A percentile compares a stretch with the other conserved stretches of the same genome.
Conservation (phyloP, 768 basidiomycete genomes). For the Lactifluus rugatus region DNA sequence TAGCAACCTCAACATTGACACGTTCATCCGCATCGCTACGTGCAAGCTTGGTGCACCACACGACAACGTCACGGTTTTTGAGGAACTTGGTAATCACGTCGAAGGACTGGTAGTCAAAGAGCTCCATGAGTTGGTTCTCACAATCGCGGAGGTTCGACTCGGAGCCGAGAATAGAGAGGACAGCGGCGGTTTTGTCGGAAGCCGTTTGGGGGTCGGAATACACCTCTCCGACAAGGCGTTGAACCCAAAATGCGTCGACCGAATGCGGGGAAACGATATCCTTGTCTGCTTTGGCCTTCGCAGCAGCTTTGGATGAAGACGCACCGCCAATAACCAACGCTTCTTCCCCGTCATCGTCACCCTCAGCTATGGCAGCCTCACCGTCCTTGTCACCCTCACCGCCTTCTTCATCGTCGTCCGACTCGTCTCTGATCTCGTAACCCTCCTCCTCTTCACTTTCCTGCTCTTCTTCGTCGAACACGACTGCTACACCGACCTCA, state of each 20-base stretch:
- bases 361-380: conserved; percentile 36
- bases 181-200: conserved; percentile 79
- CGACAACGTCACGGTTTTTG: conserved; percentile 91
- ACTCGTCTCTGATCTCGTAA: conserved; percentile 77
- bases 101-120: conserved; percentile 91
- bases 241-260: conserved; percentile 98
- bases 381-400: conserved; percentile 38
- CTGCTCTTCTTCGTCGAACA: conserved; percentile 95
- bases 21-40: conserved; percentile 81
- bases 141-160: conserved; percentile 84
- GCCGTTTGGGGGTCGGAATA: conserved; percentile 94
- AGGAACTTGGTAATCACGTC: conserved; percentile 83
- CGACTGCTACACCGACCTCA: conserved; percentile 93
- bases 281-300: conserved; percentile 52
- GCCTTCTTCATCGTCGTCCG: conserved; percentile 63
- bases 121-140: conserved; percentile 93
- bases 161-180: conserved; percentile 76
- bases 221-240: conserved; percentile 82
- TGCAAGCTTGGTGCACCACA: conserved; percentile 97
- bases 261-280: conserved; percentile 81
- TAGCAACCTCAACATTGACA: conserved; percentile 91
- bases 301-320: conserved; percentile 35
- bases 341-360: conserved; percentile 50
- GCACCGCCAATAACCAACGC: conserved; percentile 75
- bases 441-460: conserved; percentile 87